Evolutionary conservation across 2,329 filamentous ascomycete genomes (phyloP).

Genomic region (Emmonsia crescens): DNA sequence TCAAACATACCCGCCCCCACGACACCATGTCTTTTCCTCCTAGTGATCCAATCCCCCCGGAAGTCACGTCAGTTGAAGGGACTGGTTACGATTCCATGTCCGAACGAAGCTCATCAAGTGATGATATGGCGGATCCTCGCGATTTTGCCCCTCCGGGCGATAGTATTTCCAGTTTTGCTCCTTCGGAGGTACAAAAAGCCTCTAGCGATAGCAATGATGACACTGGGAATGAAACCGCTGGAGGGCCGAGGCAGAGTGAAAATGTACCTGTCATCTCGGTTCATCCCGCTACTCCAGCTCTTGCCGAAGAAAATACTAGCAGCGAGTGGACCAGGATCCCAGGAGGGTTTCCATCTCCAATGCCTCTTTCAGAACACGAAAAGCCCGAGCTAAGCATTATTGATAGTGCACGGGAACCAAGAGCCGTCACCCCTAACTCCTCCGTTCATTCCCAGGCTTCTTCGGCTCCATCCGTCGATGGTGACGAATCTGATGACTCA

Average conservation of each 20-base stretch:
- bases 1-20: background rate
- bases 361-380: background rate
- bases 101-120: conserved; percentile 33
- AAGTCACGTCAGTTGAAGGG: conserved; percentile 59
- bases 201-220: conserved; percentile 5
- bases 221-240: background rate
- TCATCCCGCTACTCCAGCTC: conserved; percentile 37
- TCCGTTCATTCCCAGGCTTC: background rate
- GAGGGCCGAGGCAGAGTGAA: conserved; percentile 7
- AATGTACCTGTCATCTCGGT: conserved; percentile 36
- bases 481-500: conserved; percentile 30
- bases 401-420: background rate
- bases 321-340: conserved; percentile 43
- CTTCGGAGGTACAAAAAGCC: conserved; percentile 6
- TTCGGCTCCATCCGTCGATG: conserved; percentile 14
- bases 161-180: background rate
- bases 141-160: background rate
- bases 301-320: conserved; percentile 29
- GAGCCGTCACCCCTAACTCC: background rate
- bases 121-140: conserved; percentile 22
- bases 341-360: conserved; percentile 44
- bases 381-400: background rate
- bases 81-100: conserved; percentile 54
- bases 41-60: conserved; percentile 56
- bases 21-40: conserved; percentile 18